Conservation (phyloP, 306 rosid species). For the Canavalia gladiata region DNA sequence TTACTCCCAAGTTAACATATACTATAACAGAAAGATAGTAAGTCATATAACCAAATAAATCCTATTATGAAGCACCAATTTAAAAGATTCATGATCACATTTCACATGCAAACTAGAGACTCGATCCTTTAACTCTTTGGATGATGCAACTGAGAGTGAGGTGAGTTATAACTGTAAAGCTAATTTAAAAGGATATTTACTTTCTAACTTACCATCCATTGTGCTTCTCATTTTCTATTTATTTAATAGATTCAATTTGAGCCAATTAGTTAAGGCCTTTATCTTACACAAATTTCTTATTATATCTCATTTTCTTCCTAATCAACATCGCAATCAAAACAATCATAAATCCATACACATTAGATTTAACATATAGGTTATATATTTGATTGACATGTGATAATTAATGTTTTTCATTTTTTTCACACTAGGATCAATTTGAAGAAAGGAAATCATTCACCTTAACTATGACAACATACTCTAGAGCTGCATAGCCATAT, state of each 20-base stretch:
- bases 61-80: constrained; percentile 5
- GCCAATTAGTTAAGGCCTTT: constrained; percentile 61
- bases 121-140: constrained; percentile 28
- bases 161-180: constrained; percentile 62
- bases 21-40: background rate
- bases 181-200: constrained; percentile 71
- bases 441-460: constrained; percentile 13
- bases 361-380: constrained; percentile 71
- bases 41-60: constrained; percentile 6
- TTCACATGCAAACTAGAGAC: background rate
- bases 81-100: constrained; percentile 15
- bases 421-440: background rate
- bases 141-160: constrained; percentile 70
- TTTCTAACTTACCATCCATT: constrained; percentile 72
- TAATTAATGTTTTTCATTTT: background rate
- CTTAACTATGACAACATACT: constrained; percentile 73
- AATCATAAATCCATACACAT: constrained; percentile 80
- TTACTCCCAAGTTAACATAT: constrained; percentile 32
- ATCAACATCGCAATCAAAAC: constrained; percentile 74
- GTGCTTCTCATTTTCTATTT: constrained; percentile 63
- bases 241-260: constrained; percentile 67
- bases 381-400: constrained; percentile 51
- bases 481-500: constrained; percentile 80
- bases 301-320: constrained; percentile 59
- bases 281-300: constrained; percentile 46